A percentile compares a stretch with the other conserved stretches of the same genome.
Conservation (phyloP, 2,329 filamentous ascomycete genomes). For the Xylaria sp. region DNA sequence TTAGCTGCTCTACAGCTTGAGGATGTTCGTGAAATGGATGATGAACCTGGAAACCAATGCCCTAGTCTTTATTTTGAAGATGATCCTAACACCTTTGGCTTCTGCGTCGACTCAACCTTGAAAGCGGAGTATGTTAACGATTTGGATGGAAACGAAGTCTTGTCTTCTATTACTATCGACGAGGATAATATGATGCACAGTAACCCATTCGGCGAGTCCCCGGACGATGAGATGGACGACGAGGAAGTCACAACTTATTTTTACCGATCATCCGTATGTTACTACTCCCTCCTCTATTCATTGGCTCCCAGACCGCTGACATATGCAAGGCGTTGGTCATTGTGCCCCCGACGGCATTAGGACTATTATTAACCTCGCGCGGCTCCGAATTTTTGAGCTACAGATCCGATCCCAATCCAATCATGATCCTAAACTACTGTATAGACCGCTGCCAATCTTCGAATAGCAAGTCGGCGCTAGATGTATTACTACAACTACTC, state of each 20-base stretch:
- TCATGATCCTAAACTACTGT: neutral
- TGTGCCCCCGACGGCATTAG: slow-evolving; percentile 24
- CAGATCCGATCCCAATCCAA: neutral
- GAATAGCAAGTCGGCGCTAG: neutral
- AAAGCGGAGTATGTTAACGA: slow-evolving; percentile 44
- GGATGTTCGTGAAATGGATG: neutral
- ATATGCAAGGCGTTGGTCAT: slow-evolving; percentile 31
- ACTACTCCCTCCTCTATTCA: neutral
- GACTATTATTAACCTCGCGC: neutral
- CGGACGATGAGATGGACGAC: slow-evolving; percentile 25
- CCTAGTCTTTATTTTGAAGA: neutral
- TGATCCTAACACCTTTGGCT: slow-evolving; percentile 23
- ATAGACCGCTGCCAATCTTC: neutral
- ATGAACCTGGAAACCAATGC: neutral
- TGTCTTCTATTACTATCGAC: slow-evolving; percentile 33
- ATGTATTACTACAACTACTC: slow-evolving; percentile 6
- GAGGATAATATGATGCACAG: slow-evolving; percentile 40
- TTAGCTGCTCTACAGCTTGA: slow-evolving; percentile 47
- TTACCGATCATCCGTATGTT: slow-evolving; percentile 29
- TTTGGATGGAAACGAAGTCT: slow-evolving; percentile 41
- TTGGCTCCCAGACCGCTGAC: neutral
- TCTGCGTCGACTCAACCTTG: slow-evolving; percentile 26
- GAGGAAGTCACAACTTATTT: neutral
- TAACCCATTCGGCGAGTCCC: slow-evolving; percentile 36
- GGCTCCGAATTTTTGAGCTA: neutral